Percentiles rank a stretch among this genome's conserved stretches.
Evolutionary conservation across 345 rosid species (phyloP).

Genomic region (Aquilaria malaccensis): DNA sequence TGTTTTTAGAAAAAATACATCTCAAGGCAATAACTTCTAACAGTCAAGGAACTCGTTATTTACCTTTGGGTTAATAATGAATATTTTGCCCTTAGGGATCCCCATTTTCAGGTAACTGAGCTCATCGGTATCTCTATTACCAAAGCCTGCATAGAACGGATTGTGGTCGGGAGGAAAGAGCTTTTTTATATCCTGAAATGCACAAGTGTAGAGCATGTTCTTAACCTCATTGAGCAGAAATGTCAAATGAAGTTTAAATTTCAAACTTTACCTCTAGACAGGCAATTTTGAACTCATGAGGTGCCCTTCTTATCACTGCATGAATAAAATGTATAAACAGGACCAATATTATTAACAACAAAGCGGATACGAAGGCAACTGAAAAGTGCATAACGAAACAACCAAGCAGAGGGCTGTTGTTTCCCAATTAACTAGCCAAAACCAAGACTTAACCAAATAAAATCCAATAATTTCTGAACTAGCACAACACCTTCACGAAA

Average conservation of each 20-base stretch:
- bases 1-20: background rate
- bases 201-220: background rate
- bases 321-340: background rate
- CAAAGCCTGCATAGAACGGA: conserved; percentile 92
- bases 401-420: background rate
- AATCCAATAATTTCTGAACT: background rate
- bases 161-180: conserved; percentile 76
- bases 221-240: background rate
- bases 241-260: background rate
- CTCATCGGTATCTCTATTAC: conserved; percentile 83
- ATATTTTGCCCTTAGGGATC: conserved; percentile 79
- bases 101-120: conserved; percentile 80
- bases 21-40: background rate
- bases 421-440: too few species aligned
- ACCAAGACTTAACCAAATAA: background rate
- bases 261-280: conserved; percentile 57
- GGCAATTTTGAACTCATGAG: conserved; percentile 87
- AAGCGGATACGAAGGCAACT: background rate
- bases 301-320: conserved; percentile 81
- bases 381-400: background rate
- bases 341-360: background rate
- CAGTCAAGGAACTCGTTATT: too few species aligned
- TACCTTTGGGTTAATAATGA: conserved; percentile 86
- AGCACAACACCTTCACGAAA: conserved; percentile 59
- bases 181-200: conserved; percentile 61